These are phyloP conservation scores for Saprolegnia parasitica DNA, from an alignment of 352 stramenopile species.

Conservation along the genomic window DNA sequence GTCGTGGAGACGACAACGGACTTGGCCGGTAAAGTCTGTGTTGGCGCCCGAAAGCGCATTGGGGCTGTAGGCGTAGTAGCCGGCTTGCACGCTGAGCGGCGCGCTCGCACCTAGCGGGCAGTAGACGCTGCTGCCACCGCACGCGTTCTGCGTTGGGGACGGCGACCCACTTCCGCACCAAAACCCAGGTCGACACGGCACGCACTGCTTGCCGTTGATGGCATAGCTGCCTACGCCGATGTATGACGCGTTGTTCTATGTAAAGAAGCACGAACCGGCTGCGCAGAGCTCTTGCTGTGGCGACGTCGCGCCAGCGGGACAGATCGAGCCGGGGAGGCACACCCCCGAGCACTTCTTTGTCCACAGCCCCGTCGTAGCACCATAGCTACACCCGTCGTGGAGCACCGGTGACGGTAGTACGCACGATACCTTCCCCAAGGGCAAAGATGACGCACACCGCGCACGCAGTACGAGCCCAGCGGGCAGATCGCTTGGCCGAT, in stretches of 20 bases:
- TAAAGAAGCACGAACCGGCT: conserved; percentile 31
- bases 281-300: conserved; percentile 44
- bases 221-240: conserved; percentile 37
- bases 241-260: not conserved
- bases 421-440: conserved; percentile 50
- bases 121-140: conserved; percentile 40
- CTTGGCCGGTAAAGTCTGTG: conserved; percentile 42
- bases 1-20: conserved; percentile 39
- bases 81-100: conserved; percentile 33
- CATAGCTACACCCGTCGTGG: conserved; percentile 21
- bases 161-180: conserved; percentile 47
- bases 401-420: not conserved
- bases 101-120: conserved; percentile 51
- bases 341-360: conserved; percentile 43
- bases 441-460: conserved; percentile 47
- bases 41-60: conserved; percentile 34
- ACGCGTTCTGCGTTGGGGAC: conserved; percentile 47
- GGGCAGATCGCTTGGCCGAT: conserved; percentile 54
- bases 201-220: conserved; percentile 47
- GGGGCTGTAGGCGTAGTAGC: conserved; percentile 37
- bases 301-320: conserved; percentile 40
- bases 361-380: conserved; percentile 40
- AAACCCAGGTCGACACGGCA: conserved; percentile 50
- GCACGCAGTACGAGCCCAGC: conserved; percentile 53
- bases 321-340: conserved; percentile 57